A percentile compares a stretch with the other conserved stretches of the same genome.
Conservation (phyloP, 345 rosid species). For the Microcos paniculata region DNA sequence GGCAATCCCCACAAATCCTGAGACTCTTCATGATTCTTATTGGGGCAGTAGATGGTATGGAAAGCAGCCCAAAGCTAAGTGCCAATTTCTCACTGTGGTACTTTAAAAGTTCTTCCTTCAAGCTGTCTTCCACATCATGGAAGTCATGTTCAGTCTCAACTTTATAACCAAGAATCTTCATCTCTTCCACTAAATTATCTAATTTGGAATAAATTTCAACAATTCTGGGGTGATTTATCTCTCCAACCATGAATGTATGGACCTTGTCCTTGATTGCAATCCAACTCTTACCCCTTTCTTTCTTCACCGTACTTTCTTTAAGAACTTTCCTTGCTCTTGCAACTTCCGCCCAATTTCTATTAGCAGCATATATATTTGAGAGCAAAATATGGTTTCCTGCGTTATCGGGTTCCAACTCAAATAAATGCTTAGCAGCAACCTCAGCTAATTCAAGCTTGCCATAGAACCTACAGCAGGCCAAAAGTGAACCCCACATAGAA, state of each 20-base stretch:
- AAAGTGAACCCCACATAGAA: conserved; percentile 84
- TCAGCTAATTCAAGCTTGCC: conserved; percentile 65
- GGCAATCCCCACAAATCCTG: conserved; percentile 79
- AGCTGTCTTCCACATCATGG: conserved; percentile 55
- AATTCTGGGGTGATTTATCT: conserved; percentile 55
- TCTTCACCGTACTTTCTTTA: conserved; percentile 50
- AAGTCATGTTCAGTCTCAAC: conserved; percentile 46
- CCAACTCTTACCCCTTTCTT: conserved; percentile 82
- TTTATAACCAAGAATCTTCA: conserved; percentile 52
- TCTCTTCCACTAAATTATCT: conserved; percentile 45
- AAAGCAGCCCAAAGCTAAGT: conserved; percentile 53
- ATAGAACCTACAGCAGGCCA: conserved; percentile 64
- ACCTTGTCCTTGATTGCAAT: conserved; percentile 65
- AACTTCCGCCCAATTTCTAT: conserved; percentile 60
- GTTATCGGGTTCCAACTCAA: conserved; percentile 68
- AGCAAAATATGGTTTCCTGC: conserved; percentile 76
- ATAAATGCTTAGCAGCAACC: conserved; percentile 64
- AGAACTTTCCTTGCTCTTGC: conserved; percentile 57
- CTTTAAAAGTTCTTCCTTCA: conserved; percentile 57
- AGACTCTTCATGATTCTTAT: conserved; percentile 76
- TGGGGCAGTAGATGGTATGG: conserved; percentile 38
- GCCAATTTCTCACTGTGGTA: conserved; percentile 81
- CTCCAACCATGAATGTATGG: conserved; percentile 63
- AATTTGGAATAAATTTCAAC: conserved; percentile 47
- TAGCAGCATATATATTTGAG: conserved; percentile 62